Evolutionary conservation across 2,329 filamentous ascomycete species (phyloP).

Genomic region (Blastomyces silverae): DNA sequence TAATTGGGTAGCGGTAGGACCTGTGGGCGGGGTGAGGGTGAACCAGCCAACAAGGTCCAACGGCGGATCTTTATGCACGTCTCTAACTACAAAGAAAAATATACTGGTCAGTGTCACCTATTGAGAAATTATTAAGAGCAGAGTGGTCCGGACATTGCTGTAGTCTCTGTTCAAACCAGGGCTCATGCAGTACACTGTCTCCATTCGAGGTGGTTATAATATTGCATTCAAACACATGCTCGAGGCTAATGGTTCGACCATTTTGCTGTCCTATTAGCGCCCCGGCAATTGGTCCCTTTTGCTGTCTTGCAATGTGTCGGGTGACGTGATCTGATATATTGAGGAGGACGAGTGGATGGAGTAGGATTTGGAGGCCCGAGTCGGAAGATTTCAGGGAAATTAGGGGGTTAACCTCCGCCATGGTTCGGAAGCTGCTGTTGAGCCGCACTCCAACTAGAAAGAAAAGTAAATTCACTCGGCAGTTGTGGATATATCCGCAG

Average conservation of each 20-base stretch:
- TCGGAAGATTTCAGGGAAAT: conserved; percentile 64
- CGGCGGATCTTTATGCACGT: conserved; percentile 75
- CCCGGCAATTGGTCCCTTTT: conserved; percentile 70
- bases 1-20: conserved; percentile 61
- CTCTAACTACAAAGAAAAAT: conserved; percentile 58
- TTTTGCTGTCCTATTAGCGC: conserved; percentile 87
- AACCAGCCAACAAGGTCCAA: conserved; percentile 92
- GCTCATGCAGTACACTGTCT: conserved; percentile 56
- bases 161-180: conserved; percentile 70
- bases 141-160: conserved; percentile 64
- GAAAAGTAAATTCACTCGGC: not conserved
- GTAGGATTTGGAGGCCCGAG: conserved; percentile 67
- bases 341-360: conserved; percentile 91
- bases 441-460: not conserved
- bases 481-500: not conserved
- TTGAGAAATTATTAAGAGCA: not conserved
- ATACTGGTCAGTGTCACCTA: conserved; percentile 14
- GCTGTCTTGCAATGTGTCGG: conserved; percentile 71
- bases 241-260: conserved; percentile 82
- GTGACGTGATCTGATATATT: conserved; percentile 97
- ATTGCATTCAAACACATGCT: conserved; percentile 85
- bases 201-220: conserved; percentile 47
- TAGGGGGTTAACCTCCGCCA: conserved; percentile 54
- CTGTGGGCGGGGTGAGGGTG: conserved; percentile 64
- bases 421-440: conserved; percentile 28